Conservation (phyloP, 805 yeast genomes). For the Teunomyces atbi region DNA sequence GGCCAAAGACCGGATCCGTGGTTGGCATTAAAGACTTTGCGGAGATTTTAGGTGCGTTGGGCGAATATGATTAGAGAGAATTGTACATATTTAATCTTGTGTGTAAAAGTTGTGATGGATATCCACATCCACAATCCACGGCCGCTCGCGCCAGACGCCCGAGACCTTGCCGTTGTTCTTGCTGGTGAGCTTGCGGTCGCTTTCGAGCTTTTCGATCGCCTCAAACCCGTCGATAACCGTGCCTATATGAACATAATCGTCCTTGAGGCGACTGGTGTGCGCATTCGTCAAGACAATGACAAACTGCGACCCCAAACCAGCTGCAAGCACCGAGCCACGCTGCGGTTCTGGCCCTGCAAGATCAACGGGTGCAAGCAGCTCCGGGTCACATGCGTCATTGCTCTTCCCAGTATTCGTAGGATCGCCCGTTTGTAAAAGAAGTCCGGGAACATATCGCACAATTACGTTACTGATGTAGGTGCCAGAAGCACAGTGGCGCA, state of each 20-base stretch:
- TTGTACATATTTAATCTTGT: too few species aligned
- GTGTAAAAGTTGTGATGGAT: conserved; percentile 17
- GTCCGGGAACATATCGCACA: conserved; percentile 17
- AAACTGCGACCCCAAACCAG: conserved; percentile 20
- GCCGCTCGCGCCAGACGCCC: conserved; percentile 16
- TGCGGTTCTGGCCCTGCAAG: not conserved
- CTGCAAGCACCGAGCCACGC: conserved; percentile 16
- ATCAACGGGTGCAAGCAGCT: not conserved
- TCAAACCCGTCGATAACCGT: conserved; percentile 17
- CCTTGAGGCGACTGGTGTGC: conserved; percentile 10
- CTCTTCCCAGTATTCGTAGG: conserved; percentile 15
- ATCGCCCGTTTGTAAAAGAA: conserved; percentile 23
- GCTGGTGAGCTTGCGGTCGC: conserved; percentile 8
- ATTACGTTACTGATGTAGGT: conserved; percentile 13
- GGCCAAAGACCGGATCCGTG: conserved; percentile 23
- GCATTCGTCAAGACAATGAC: conserved; percentile 14
- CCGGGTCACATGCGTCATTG: conserved; percentile 11
- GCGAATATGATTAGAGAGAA: conserved; percentile 39
- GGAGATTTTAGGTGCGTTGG: conserved; percentile 38
- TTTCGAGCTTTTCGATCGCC: conserved; percentile 14
- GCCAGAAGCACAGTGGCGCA: conserved; percentile 23
- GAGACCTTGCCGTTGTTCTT: conserved; percentile 17
- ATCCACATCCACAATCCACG: conserved; percentile 13
- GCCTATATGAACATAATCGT: conserved; percentile 15
- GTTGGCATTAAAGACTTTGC: conserved; percentile 41